Evolutionary conservation across 2,329 filamentous ascomycete species (phyloP).

Genomic region (Diplodia sapinea): DNA sequence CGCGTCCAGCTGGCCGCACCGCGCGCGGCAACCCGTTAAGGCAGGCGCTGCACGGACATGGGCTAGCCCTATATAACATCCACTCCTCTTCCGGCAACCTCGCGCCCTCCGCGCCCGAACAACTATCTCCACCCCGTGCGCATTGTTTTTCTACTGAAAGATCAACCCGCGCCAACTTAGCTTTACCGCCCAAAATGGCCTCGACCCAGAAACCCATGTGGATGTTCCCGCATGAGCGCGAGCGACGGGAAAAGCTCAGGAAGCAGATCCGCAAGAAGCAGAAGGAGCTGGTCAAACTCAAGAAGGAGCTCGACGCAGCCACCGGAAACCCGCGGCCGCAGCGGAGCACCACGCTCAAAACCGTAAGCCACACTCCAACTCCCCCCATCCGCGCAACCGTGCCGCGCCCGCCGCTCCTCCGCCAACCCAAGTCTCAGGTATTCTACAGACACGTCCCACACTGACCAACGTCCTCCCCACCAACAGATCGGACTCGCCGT

Average conservation of each 20-base stretch:
- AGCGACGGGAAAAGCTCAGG: neutral
- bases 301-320: neutral
- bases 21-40: neutral
- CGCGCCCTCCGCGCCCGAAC: neutral
- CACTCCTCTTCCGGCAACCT: neutral
- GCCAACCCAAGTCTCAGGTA: too few species aligned
- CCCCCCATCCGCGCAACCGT: too few species aligned
- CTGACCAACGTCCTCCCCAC: neutral
- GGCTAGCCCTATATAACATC: neutral
- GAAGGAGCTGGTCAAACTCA: neutral
- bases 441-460: neutral
- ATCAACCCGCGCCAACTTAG: too few species aligned
- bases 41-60: neutral
- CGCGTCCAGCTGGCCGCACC: neutral
- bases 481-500: neutral
- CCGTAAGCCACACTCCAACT: neutral
- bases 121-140: neutral
- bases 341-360: neutral
- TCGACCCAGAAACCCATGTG: too few species aligned
- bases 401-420: too few species aligned
- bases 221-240: neutral
- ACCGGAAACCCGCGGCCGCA: neutral
- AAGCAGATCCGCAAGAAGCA: neutral
- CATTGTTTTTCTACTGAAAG: neutral
- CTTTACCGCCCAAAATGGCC: too few species aligned